These are phyloP conservation scores for Adenanthera pavonina DNA, from an alignment of 306 rosid species.

Conservation along the genomic window DNA sequence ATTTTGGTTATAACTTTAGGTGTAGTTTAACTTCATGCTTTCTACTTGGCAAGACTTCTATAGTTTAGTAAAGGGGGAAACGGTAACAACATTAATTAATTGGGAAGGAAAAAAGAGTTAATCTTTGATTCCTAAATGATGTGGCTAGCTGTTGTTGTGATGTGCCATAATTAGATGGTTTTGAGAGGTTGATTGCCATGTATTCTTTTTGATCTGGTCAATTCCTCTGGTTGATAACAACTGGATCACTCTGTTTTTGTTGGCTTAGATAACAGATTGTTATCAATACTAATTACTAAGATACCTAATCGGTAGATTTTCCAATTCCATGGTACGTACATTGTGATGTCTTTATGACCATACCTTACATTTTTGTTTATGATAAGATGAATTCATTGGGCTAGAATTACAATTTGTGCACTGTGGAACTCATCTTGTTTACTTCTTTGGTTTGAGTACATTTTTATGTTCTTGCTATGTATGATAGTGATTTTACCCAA, in stretches of 20 bases:
- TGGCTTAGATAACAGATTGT: constrained; percentile 23
- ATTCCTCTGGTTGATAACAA: background rate
- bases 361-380: background rate
- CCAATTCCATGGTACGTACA: constrained; percentile 1
- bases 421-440: constrained; percentile 3
- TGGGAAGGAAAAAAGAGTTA: constrained; percentile 27
- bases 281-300: background rate
- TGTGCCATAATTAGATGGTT: background rate
- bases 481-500: background rate
- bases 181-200: background rate
- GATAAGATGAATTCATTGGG: background rate
- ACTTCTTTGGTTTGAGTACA: constrained; percentile 12
- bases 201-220: background rate
- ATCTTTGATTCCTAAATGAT: constrained; percentile 2
- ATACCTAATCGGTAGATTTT: background rate
- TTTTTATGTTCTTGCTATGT: background rate
- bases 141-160: background rate
- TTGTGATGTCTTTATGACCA: constrained; percentile 12
- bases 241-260: background rate
- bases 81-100: background rate
- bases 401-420: background rate
- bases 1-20: background rate
- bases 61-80: background rate
- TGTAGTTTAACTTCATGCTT: constrained; percentile 30
- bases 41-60: constrained; percentile 10